Evolutionary conservation across 2,329 filamentous ascomycete species (phyloP).

Genomic region (Microdochium bolleyi): DNA sequence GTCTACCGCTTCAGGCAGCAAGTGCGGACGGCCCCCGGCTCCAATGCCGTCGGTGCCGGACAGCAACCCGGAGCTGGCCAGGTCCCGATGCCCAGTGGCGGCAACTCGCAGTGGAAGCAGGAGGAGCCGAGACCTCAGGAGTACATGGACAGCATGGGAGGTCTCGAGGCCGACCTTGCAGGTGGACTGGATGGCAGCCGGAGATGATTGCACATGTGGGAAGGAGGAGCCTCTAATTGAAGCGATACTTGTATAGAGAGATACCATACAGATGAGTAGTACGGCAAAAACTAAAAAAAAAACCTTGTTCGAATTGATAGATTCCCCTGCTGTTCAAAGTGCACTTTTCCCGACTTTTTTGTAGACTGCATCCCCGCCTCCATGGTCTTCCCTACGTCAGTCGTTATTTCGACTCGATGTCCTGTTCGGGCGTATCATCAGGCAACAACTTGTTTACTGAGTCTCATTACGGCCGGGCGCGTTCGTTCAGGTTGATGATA

Average conservation of each 20-base stretch:
- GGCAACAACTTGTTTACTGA: too few species aligned
- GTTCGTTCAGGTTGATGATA: too few species aligned
- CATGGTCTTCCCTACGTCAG: too few species aligned
- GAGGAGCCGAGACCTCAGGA: conserved; percentile 55
- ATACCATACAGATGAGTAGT: background rate
- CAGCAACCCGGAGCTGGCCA: conserved; percentile 30
- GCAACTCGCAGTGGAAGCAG: conserved; percentile 43
- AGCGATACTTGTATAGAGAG: background rate
- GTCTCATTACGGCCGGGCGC: too few species aligned
- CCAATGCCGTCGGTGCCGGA: conserved; percentile 20
- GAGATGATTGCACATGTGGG: conserved; percentile 9
- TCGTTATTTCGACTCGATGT: too few species aligned
- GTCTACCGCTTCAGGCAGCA: conserved; percentile 73
- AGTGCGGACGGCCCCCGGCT: conserved; percentile 43
- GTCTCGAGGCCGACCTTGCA: conserved; percentile 52
- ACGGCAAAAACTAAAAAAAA: too few species aligned
- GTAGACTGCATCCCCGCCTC: too few species aligned
- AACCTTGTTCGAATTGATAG: too few species aligned
- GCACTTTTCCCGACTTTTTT: too few species aligned
- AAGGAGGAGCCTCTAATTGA: background rate
- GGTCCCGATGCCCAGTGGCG: conserved; percentile 44
- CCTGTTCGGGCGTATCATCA: too few species aligned
- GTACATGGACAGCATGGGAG: conserved; percentile 38
- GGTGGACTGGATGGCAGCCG: conserved; percentile 46
- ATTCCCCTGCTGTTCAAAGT: too few species aligned